phyloP scores from a whole-genome alignment of 2,329 filamentous ascomycete species.

The Fusarium sp. region DNA sequence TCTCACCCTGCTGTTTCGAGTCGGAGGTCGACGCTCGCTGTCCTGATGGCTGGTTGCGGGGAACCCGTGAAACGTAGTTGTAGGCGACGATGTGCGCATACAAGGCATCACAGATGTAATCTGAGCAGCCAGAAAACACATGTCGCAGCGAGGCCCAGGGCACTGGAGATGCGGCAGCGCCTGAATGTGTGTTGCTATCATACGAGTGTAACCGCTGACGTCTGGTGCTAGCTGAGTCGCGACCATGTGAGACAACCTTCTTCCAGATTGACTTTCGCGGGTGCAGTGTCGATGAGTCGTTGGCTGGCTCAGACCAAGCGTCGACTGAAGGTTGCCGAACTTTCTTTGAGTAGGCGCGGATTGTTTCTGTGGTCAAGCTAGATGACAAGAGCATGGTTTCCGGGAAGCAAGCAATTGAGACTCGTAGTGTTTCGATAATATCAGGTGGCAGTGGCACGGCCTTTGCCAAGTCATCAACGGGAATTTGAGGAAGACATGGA shows the following conservation, averaged over 20 bases:
- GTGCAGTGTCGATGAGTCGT: conserved; percentile 22
- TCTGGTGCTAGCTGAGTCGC: conserved; percentile 27
- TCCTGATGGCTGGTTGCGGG: conserved; percentile 35
- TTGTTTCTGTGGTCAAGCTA: conserved; percentile 66
- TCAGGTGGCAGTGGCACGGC: conserved; percentile 63
- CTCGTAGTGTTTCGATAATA: conserved; percentile 63
- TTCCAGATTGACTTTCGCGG: conserved; percentile 50
- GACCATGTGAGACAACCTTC: conserved; percentile 48
- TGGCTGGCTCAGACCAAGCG: conserved; percentile 27
- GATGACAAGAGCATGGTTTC: conserved; percentile 68
- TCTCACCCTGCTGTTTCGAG: conserved; percentile 44
- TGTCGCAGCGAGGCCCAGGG: conserved; percentile 60
- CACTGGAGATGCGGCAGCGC: conserved; percentile 37
- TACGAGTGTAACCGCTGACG: conserved; percentile 31
- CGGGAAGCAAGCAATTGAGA: conserved; percentile 66
- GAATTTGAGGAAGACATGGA: conserved; percentile 44
- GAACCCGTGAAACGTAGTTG: conserved; percentile 63
- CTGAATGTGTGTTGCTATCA: conserved; percentile 18
- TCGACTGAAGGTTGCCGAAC: conserved; percentile 55
- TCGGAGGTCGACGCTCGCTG: conserved; percentile 22
- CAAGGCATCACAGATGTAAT: conserved; percentile 67
- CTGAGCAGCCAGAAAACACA: conserved; percentile 63
- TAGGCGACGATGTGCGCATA: conserved; percentile 69
- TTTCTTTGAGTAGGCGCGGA: conserved; percentile 66
- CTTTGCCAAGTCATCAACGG: conserved; percentile 51